phyloP scores from a whole-genome alignment of 2,329 filamentous ascomycete species.

The Botrytis paeoniae region DNA sequence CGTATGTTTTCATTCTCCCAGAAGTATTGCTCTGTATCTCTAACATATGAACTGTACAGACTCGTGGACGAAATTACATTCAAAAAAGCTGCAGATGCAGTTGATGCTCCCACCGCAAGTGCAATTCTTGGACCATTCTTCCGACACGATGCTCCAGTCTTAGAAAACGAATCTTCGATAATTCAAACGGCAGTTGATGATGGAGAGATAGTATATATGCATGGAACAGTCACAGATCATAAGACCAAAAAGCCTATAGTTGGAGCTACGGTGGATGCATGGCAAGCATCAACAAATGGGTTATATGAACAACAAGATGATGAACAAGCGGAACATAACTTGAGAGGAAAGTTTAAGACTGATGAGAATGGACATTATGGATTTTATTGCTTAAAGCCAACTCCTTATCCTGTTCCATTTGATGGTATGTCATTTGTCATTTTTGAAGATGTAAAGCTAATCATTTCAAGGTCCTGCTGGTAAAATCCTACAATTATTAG shows the following conservation, averaged over 20 bases:
- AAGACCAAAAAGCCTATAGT: conserved; percentile 55
- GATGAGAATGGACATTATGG: conserved; percentile 54
- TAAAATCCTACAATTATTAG: conserved; percentile 54
- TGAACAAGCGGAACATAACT: conserved; percentile 58
- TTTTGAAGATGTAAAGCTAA: conserved; percentile 17
- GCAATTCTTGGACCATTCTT: conserved; percentile 66
- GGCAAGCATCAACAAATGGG: conserved; percentile 60
- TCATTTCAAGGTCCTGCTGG: conserved; percentile 49
- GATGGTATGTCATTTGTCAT: conserved; percentile 30
- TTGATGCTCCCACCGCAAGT: conserved; percentile 48
- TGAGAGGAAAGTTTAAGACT: conserved; percentile 61
- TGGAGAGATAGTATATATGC: conserved; percentile 51
- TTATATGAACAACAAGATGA: conserved; percentile 61
- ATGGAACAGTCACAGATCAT: conserved; percentile 54
- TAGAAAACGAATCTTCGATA: conserved; percentile 55
- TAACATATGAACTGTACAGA: conserved; percentile 32
- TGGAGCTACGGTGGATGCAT: conserved; percentile 58
- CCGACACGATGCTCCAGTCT: conserved; percentile 54
- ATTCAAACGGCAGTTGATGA: conserved; percentile 50
- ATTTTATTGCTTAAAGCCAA: conserved; percentile 49
- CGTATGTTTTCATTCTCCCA: conserved; percentile 39
- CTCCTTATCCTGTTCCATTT: conserved; percentile 39
- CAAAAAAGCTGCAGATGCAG: conserved; percentile 32
- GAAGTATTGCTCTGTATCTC: background rate
- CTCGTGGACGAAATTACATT: conserved; percentile 40